These are phyloP conservation scores for Cephalotrichum gorgonifer DNA, from an alignment of 2,329 filamentous ascomycete species.

Conservation along the genomic window DNA sequence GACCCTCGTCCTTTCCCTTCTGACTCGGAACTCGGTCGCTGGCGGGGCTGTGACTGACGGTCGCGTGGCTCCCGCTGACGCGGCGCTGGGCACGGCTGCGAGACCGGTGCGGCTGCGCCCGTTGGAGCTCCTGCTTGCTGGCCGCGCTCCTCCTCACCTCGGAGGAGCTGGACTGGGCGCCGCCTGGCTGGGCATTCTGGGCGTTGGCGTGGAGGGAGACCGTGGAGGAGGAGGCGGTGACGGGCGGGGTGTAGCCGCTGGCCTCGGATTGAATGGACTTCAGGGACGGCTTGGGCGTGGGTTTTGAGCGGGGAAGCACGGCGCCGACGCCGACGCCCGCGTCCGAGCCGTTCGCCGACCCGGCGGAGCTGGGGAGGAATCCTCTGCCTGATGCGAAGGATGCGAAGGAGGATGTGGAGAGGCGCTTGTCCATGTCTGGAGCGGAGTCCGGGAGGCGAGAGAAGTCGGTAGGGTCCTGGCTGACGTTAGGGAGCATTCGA, in stretches of 20 bases:
- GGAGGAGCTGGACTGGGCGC: conserved; percentile 7
- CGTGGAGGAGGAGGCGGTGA: conserved; percentile 39
- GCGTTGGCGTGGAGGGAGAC: neutral
- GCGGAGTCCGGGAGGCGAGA: conserved; percentile 39
- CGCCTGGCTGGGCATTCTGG: neutral
- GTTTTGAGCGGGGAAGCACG: conserved; percentile 27
- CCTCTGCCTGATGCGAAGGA: conserved; percentile 54
- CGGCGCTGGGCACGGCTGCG: conserved; percentile 62
- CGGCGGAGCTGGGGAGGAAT: conserved; percentile 34
- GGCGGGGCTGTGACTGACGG: conserved; percentile 71
- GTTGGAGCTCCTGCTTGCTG: conserved; percentile 12
- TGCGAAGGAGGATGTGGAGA: conserved; percentile 65
- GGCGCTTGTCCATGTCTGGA: conserved; percentile 49
- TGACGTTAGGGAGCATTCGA: conserved; percentile 24
- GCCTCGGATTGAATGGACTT: conserved; percentile 37
- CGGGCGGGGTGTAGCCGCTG: conserved; percentile 38
- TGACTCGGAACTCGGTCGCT: conserved; percentile 51
- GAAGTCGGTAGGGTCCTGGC: conserved; percentile 15
- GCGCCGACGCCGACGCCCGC: conserved; percentile 27
- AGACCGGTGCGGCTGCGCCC: conserved; percentile 44
- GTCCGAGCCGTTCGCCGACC: conserved; percentile 45
- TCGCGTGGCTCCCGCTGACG: conserved; percentile 72
- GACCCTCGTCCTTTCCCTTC: conserved; percentile 47
- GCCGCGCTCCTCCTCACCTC: conserved; percentile 6
- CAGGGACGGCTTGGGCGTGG: conserved; percentile 34